Base-by-base conservation (phyloP, 164 flowering plant species). In the Akebia trifoliata region DNA sequence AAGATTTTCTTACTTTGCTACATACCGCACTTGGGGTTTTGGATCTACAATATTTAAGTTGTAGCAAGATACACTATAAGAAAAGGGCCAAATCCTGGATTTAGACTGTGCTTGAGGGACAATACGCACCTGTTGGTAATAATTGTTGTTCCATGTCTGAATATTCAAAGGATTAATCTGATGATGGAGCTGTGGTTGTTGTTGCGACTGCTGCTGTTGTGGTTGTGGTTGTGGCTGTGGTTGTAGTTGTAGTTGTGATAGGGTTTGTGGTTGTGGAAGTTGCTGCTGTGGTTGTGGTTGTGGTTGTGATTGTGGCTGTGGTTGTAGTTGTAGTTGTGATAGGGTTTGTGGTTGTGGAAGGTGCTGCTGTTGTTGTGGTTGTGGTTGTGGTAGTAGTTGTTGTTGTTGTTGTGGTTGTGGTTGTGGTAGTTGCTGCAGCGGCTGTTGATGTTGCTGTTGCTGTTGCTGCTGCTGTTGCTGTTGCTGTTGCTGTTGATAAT, bases 401-500 rank as follows among this genome's bases (percentile, higher is more conserved):
- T 64, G 72, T 8, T 52, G 70, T 35, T 58, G 76, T 11, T 28
- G 56, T 14, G 43, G 67, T 8, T 38, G 61, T 35, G 59, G 70
- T 29, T 65, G 78, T 14, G 57, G 78, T 18, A 59, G 76, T 8
- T 44, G 81, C 44, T 70, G 82, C 58, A 82, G 86, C 55, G n/a
- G n/a, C 34, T 63, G 76, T 18, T 47, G 66, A 28, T 70, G 69
- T 24, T 64, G 72, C 11, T 52, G 70, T 35, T 58, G 76, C 8
- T 28, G 56, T 14, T 48, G 67, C 10, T 38, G 61, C 39, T 62
- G 70, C 34, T 65, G 78, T 14, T 60, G 78, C 18, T 61, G 76
- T 8, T 44, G 81, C 44, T 70, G 82, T 56, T 84, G 86, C 55
- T 79, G 82, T 56, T 78, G 73, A 67, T 78, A 80, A 57, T 84